Percentiles rank a stretch among this genome's conserved stretches.
phyloP scores from a whole-genome alignment of 2,329 filamentous ascomycete genomes.

The Herpomyces periplanetae region DNA sequence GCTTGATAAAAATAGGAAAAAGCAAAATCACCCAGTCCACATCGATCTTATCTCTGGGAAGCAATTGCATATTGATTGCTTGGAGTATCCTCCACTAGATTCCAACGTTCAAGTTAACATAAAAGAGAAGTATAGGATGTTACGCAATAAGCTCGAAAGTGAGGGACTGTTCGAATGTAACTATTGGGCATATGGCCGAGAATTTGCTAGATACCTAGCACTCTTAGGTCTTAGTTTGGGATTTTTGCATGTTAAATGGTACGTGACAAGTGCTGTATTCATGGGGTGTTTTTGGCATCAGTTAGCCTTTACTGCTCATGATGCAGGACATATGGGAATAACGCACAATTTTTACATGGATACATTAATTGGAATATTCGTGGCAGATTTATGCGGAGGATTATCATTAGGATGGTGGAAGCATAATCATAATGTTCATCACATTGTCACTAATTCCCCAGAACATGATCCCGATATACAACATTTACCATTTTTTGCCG shows the following conservation, averaged over 20 bases:
- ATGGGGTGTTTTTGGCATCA: conserved; percentile 75
- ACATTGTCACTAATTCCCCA: conserved; percentile 73
- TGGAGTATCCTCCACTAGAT: conserved; percentile 46
- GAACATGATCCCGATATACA: conserved; percentile 15
- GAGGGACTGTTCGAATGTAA: conserved; percentile 52
- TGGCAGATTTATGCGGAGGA: conserved; percentile 61
- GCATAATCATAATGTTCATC: conserved; percentile 72
- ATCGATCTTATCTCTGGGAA: conserved; percentile 31
- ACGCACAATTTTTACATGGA: conserved; percentile 61
- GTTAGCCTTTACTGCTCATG: conserved; percentile 65
- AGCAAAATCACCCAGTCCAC: conserved; percentile 13
- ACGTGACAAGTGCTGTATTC: conserved; percentile 24
- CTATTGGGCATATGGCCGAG: conserved; percentile 36
- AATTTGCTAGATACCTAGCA: conserved; percentile 26
- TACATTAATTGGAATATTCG: conserved; percentile 47
- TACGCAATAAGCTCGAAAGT: conserved; percentile 27
- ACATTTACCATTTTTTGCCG: conserved; percentile 49
- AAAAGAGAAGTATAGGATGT: conserved; percentile 34
- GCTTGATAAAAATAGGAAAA: conserved; percentile 9
- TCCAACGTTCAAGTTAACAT: conserved; percentile 30
- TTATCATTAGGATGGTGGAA: conserved; percentile 93
- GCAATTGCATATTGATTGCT: conserved; percentile 31
- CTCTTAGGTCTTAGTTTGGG: conserved; percentile 18
- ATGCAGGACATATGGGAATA: conserved; percentile 87
- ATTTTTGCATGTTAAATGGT: conserved; percentile 22